phyloP scores from a whole-genome alignment of 768 basidiomycete species.

The Rubroboletus pulcherrimus region DNA sequence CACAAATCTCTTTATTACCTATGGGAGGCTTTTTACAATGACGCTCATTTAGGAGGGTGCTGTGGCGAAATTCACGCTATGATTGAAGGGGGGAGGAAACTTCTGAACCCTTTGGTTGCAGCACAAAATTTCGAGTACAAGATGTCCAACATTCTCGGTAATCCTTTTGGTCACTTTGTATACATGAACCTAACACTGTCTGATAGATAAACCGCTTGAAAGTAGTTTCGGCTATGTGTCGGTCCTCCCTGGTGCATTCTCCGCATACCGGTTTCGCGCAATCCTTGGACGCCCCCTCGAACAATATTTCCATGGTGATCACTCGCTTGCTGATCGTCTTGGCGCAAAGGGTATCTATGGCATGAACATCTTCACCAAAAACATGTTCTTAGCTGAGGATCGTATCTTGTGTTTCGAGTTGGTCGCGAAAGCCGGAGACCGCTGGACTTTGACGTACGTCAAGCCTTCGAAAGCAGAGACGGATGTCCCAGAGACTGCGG shows the following conservation, averaged over 20 bases:
- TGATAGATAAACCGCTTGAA: conserved; percentile 84
- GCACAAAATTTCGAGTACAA: conserved; percentile 98
- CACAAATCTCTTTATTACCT: conserved; percentile 95
- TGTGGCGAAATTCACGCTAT: conserved; percentile 97
- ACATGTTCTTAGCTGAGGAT: conserved; percentile 89
- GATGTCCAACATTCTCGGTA: conserved; percentile 94
- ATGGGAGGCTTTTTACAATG: conserved; percentile 89
- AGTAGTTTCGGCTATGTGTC: conserved; percentile 95
- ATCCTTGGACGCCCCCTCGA: conserved; percentile 85
- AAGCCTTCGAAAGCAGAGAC: conserved; percentile 96
- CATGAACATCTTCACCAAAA: conserved; percentile 97
- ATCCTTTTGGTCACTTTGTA: conserved; percentile 10
- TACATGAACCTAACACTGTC: conserved; percentile 5
- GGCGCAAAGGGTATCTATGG: conserved; percentile 93
- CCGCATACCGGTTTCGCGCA: conserved; percentile 90
- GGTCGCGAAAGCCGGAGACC: conserved; percentile 82
- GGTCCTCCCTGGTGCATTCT: conserved; percentile 95
- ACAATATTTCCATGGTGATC: conserved; percentile 86
- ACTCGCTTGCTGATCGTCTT: conserved; percentile 85
- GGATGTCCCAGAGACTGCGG: conserved; percentile 90
- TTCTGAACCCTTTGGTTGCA: conserved; percentile 88
- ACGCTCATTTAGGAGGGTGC: conserved; percentile 75
- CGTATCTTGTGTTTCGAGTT: conserved; percentile 97
- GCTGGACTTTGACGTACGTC: conserved; percentile 88
- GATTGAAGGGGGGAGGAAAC: conserved; percentile 89